These are phyloP conservation scores for Mycena galericulata DNA, from an alignment of 768 basidiomycete species.

Conservation along the genomic window DNA sequence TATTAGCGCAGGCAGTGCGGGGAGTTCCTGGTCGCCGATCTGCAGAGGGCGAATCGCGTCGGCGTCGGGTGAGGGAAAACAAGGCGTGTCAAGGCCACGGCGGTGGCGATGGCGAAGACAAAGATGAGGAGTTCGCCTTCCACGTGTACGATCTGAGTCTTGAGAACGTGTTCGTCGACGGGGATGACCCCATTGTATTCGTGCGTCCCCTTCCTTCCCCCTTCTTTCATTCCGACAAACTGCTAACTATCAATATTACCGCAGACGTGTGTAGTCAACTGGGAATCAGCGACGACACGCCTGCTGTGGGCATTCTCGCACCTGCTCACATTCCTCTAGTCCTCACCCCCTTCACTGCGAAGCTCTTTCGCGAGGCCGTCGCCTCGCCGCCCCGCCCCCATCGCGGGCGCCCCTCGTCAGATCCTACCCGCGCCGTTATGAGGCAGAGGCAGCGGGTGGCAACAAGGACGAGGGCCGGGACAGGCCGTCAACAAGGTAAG, in stretches of 20 bases:
- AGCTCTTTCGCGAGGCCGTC: slow-evolving; percentile 78
- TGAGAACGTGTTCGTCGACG: slow-evolving; percentile 88
- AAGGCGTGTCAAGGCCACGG: slow-evolving; percentile 37
- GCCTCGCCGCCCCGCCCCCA: slow-evolving; percentile 54
- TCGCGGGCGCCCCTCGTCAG: no score
- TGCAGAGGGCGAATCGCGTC: slow-evolving; percentile 46
- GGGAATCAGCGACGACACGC: slow-evolving; percentile 91
- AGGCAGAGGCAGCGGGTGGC: neutral
- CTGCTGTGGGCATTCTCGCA: slow-evolving; percentile 92
- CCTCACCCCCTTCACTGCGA: slow-evolving; percentile 80
- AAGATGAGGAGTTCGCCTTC: slow-evolving; percentile 75
- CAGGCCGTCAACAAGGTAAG: neutral
- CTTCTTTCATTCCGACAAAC: slow-evolving; percentile 5
- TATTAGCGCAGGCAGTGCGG: slow-evolving; percentile 85
- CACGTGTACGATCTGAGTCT: slow-evolving; percentile 90
- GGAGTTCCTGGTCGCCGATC: slow-evolving; percentile 82
- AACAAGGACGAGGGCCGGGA: neutral
- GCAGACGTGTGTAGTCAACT: slow-evolving; percentile 89
- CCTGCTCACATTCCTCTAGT: slow-evolving; percentile 82
- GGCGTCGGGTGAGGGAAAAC: slow-evolving; percentile 25
- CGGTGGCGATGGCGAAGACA: slow-evolving; percentile 44
- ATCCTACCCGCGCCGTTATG: slow-evolving; percentile 10
- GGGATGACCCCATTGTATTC: slow-evolving; percentile 71
- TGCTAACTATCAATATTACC: neutral
- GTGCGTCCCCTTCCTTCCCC: no score